These are phyloP conservation scores for Aspergillus novoparasiticus DNA, from an alignment of 2,329 filamentous ascomycete species.

Conservation along the genomic window DNA sequence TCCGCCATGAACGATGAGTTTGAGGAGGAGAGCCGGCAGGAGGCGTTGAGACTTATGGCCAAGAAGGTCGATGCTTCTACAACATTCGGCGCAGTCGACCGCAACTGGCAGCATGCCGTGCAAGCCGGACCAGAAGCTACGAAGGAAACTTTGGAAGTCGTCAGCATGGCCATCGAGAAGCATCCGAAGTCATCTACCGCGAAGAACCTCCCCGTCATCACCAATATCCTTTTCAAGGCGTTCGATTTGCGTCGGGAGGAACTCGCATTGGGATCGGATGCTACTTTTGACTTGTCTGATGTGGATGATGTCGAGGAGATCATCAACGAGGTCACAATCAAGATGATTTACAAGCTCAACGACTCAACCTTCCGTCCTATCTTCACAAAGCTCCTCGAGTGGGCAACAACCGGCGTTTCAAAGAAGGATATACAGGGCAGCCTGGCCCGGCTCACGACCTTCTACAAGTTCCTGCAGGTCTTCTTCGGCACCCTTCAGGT, in stretches of 20 bases:
- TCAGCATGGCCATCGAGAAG: constrained; percentile 72
- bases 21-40: constrained; percentile 64
- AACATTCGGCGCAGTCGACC: constrained; percentile 72
- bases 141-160: constrained; percentile 68
- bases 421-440: constrained; percentile 64
- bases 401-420: constrained; percentile 65
- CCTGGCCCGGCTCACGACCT: constrained; percentile 67
- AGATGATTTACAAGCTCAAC: constrained; percentile 96
- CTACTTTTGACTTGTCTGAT: constrained; percentile 50
- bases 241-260: constrained; percentile 53
- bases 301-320: constrained; percentile 63
- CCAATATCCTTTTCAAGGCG: constrained; percentile 58
- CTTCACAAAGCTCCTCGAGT: constrained; percentile 83
- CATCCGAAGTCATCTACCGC: constrained; percentile 77
- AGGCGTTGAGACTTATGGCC: constrained; percentile 74
- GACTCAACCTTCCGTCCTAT: constrained; percentile 91
- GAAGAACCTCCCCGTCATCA: constrained; percentile 72
- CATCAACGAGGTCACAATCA: constrained; percentile 72
- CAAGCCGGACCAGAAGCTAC: constrained; percentile 65
- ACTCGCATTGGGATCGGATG: constrained; percentile 28
- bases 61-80: constrained; percentile 75
- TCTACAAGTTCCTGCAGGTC: constrained; percentile 76
- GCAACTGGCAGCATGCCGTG: constrained; percentile 70
- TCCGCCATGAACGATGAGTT: constrained; percentile 68
- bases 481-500: constrained; percentile 84